Evolutionary conservation across 805 yeast species (phyloP), one percentile per base, ranked within the genome.

Genomic region (Maudiozyma barnettii): DNA sequence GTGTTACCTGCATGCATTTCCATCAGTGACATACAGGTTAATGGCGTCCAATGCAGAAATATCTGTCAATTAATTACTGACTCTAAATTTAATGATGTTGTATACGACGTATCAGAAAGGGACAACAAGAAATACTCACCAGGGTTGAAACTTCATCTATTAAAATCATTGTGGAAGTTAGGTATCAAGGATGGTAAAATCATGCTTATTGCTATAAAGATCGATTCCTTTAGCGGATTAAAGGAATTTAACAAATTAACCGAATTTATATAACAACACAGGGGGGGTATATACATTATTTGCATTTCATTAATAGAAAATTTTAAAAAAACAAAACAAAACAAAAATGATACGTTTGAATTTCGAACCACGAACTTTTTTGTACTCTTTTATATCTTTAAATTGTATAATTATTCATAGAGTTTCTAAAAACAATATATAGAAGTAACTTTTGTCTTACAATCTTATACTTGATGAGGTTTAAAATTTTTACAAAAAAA

Each of bases 401-500:
- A 26, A 26, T 9, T 9, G 30, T 26, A 26, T 2, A 26, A 3
- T 26, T 4, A 26, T n/a, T n/a, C n/a, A 26, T 4, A 6, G 10
- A 26, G 8, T 12, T 26, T 26, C 8, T 26, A 12, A 12, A 2
- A 6, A 26, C 30, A 9, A 26, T 2, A 9, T 26, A 26, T 26
- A 9, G 8, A 26, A 3, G 10, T 9, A 26, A 9, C 4, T 26
- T 26, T 9, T 26, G 10, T 9, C 10, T 6, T 26, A 12, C 10
- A 9, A 26, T 26, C 10, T 12, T 4, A 26, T 12, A 26, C 2
- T 2, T 26, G 2, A 26, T 26, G 8, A 4, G 2, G 33, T 22
- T 22, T n/a, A 44, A 16, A 36, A 19, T n/a, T 37, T 37, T 36
- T 19, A 7, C 22, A 48, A 75, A 84, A 88, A 87, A 86, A 86